phyloP scores from a whole-genome alignment of 2,329 filamentous ascomycete species.

The Escovopsis sp. region DNA sequence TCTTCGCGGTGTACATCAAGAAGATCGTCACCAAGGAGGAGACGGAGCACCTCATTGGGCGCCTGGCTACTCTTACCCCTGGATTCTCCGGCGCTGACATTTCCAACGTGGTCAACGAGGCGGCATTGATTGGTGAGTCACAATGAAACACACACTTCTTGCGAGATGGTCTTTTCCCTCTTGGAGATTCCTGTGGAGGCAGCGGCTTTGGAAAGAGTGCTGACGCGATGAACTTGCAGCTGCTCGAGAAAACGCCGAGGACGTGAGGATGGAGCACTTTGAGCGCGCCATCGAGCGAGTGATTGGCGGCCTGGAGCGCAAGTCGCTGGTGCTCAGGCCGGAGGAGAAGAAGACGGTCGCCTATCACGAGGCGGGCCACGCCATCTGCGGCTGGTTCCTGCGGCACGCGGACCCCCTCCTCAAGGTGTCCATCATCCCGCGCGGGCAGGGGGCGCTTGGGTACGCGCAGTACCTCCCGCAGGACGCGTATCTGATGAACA shows the following conservation, averaged over 20 bases:
- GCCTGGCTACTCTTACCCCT: slow-evolving; percentile 81
- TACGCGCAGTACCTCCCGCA: slow-evolving; percentile 95
- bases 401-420: slow-evolving; percentile 90
- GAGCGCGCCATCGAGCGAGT: slow-evolving; percentile 97
- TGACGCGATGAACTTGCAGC: slow-evolving; percentile 43
- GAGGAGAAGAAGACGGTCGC: slow-evolving; percentile 92
- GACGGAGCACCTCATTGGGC: slow-evolving; percentile 70
- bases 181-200: no score
- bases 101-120: slow-evolving; percentile 96
- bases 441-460: slow-evolving; percentile 80
- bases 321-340: slow-evolving; percentile 82
- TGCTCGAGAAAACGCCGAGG: slow-evolving; percentile 65
- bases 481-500: slow-evolving; percentile 91
- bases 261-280: slow-evolving; percentile 79
- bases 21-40: slow-evolving; percentile 93
- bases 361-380: slow-evolving; percentile 96
- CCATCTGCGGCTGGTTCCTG: slow-evolving; percentile 97
- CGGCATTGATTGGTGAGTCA: slow-evolving; percentile 69
- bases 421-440: slow-evolving; percentile 96
- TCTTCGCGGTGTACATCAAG: slow-evolving; percentile 85
- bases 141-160: no score
- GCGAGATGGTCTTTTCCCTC: no score
- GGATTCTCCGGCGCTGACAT: slow-evolving; percentile 97
- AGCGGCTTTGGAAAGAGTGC: no score
- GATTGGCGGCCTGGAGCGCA: slow-evolving; percentile 91